Evolutionary conservation across 2,329 filamentous ascomycete genomes (phyloP), one percentile per base, ranked within the genome.

Genomic region (Botryotinia convoluta): DNA sequence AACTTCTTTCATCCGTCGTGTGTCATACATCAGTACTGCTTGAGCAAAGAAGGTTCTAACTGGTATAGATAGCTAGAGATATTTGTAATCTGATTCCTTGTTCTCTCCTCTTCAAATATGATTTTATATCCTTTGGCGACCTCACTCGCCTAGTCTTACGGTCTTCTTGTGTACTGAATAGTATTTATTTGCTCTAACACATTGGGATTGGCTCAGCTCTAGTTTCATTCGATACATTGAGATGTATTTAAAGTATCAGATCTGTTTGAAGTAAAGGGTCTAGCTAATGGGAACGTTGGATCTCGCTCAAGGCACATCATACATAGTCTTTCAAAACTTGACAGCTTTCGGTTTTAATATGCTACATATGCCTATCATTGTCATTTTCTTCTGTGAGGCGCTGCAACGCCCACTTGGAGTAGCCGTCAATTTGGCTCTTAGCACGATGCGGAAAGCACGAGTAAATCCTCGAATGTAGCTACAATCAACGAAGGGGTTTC

Each of bases 161-260:
- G 5, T 54, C n/a, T 29, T 29, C n/a, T 54, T 4, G 1, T 18
- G 6, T 54, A 6, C 18, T 18, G 16, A 0, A 29, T 29, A 14
- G 0, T 54, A 1, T 6, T 3, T 29, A 3, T 54, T 0, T 4
- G 3, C 6, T 8, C n/a, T 54, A 29, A 14, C 1, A 54, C 6
- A 29, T 18, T 6, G 14, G 16, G 7, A 2, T 3, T 54, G 1
- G 5, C 48, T 54, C 5, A 29, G 12, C 6, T 29, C 48, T 29
- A n/a, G 26, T 8, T 54, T 14, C 26, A 54, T 54, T 7, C 48
- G 14, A 54, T 29, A n/a, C 5, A 16, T 54, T 54, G 48, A 16
- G 12, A 54, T 51, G 16, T 4, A 6, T 51, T 4, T 6, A 22
- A n/a, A n/a, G 26, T 51, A n/a, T 51, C 48, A 51, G 12, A 51